Evolutionary conservation across 179 eudicot genomes (phyloP), one percentile per base, ranked within the genome.

Genomic region (Nepenthes alata): DNA sequence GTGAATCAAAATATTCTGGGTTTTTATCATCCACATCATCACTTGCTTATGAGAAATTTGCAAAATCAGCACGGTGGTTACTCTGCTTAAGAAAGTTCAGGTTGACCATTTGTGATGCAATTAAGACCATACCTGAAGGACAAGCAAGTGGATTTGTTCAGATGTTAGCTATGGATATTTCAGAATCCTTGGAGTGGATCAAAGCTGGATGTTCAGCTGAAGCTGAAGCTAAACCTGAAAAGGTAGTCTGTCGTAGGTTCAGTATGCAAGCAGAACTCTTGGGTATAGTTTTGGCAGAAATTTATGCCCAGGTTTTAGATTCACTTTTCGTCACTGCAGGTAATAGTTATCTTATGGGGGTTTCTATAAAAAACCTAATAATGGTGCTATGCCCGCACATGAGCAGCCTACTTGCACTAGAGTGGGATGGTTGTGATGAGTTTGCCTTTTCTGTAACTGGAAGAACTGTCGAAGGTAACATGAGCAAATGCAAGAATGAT

Each of bases 51-150:
- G 81, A 76, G 44, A 73, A 77, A 59, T 73, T 71, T 73, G 70
- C 76, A 67, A 80, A 83, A 69, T 85, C 96, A 70, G 73, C 85
- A 67, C 68, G 71, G 69, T 58, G 68, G 68, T 57, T 94, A 50
- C 60, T 90, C 60, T 67, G 81, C 76, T 83, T 91, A 57, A 76
- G 62, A 58, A 86, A 75, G 63, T 82, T 94, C 65, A 87, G 96
- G 72, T 63, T 70, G 62, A 81, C 94, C 52, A 65, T 90, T 75
- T 66, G 67, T 63, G 68, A 77, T 67, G 97, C 97, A 47, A 65
- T 87, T 57, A 82, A 71, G 63, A 67, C 81, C 64, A 84, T 87
- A 54, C 98, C 98, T 53, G 98, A 90, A 78, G 98, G 98, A 62
- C 97, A 93, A 77, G 95, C 78, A 38, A 74, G 80, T 70, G 82